Conservation (phyloP, 1,139 yeast genomes). For the Geotrichum fermentans region DNA sequence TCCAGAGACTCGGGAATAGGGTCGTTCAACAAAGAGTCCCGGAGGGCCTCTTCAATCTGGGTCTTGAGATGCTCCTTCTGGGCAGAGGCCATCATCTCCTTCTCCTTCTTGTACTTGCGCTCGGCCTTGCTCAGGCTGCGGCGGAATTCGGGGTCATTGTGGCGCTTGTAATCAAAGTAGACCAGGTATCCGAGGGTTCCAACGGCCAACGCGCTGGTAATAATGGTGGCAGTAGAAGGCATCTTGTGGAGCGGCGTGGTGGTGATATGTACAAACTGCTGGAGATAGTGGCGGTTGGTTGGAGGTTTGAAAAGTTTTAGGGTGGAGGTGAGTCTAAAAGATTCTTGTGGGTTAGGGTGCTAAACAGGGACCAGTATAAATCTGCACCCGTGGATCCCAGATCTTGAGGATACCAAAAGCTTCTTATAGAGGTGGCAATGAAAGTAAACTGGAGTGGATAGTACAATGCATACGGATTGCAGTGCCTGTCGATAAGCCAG, state of each 20-base stretch:
- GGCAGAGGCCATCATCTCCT: constrained; percentile 53
- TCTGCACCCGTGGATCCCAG: too few species aligned
- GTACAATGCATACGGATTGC: too few species aligned
- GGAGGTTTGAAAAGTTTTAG: background rate
- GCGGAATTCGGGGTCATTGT: constrained; percentile 78
- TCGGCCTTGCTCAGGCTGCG: constrained; percentile 60
- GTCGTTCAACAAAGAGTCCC: constrained; percentile 57
- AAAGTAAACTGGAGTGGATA: too few species aligned
- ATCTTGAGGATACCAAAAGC: too few species aligned
- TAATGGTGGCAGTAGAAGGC: constrained; percentile 34
- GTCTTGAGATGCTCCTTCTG: constrained; percentile 56
- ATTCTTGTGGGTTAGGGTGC: background rate
- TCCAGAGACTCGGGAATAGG: constrained; percentile 72
- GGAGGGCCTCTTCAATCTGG: constrained; percentile 56
- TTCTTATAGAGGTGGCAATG: too few species aligned
- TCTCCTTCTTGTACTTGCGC: constrained; percentile 50
- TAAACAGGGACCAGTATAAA: too few species aligned
- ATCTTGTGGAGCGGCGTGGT: constrained; percentile 21
- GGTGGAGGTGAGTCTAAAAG: constrained; percentile 1
- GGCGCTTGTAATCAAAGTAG: constrained; percentile 89
- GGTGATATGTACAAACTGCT: background rate
- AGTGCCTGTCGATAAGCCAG: too few species aligned
- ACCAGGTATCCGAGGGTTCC: constrained; percentile 65
- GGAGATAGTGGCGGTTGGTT: background rate
- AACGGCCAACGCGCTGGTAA: constrained; percentile 34